Base-by-base conservation (phyloP, 1,139 yeast genomes). In the Candida sp. region DNA sequence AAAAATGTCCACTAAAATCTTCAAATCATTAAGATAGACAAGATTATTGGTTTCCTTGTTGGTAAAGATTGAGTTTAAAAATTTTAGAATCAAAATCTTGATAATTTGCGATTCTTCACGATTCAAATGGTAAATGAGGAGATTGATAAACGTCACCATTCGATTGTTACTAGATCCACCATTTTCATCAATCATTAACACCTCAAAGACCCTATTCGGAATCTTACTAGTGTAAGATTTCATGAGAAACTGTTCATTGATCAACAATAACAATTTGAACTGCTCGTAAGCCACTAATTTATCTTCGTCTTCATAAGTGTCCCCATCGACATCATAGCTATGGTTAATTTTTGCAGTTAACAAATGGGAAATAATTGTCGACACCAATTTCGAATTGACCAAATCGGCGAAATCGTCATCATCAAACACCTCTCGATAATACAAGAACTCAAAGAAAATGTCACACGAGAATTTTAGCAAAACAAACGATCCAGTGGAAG, bases 201-300 rank as follows among this genome's bases (percentile, higher is more conserved):
- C 73, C 35, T 74, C 73, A 55, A 78, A 74, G 3, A 81, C 82
- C 45, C 68, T 68, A 54, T 81, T 80, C 38, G 65, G 63, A 30
- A 71, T 55, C 7, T 49, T 54, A 11, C 62, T 44, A 27, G 64
- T 56, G 49, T 67, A 73, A 25, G 79, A 75, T 37, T 73, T 73
- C 81, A 88, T 84, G 78, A 90, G 78, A 59, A 81, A 90, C 59
- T 90, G 97, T 58, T 90, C 97, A 59, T 89, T 89, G 21, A 90
- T 68, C 2, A 88, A 80, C 38, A 90, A 67, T 7, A 89, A 62
- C n/a, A 87, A 68, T 55, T 84, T 84, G 66, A 89, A 84, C 52
- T 84, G 82, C 35, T 87, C 81, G 51, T 82, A 82, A 42, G 88
- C 87, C 46, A 78, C 75, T n/a, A 68, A 54, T 39, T 84, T 76